Evolutionary conservation across 1,284 basidiomycete genomes (phyloP), one percentile per base, ranked within the genome.

Genomic region (Cystobasidium slooffiae): DNA sequence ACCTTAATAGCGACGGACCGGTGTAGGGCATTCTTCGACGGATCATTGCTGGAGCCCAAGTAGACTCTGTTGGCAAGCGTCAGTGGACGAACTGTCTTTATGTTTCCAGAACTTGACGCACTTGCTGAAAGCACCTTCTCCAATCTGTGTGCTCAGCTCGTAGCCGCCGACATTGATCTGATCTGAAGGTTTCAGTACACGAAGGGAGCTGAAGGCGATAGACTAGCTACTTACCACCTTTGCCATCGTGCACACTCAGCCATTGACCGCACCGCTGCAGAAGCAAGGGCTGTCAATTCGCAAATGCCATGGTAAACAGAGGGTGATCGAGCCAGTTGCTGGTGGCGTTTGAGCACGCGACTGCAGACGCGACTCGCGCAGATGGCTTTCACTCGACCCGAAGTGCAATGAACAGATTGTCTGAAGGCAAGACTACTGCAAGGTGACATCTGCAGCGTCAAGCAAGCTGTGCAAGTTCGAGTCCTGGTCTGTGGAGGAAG

Each of bases 111-210:
- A 8, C 20, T 20, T 14, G 37, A 31, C 86, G 79, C 77, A 91
- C 92, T 86, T 90, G 39, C 91, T 91, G 83, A 93, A 94, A 1
- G 90, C 91, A 22, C 93, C 93, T 0, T 90, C 91, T 1, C 91
- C 93, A 63, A 94, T 90, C 82, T 89, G 86, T 77, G 90, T 85
- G 8, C 90, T 84, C 12, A 94, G 85, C 24, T 88, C 84, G 80
- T 87, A 94, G 4, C 92, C 92, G 0, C 77, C 59, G 3, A 79
- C 62, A 0, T 76, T 68, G 53, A 69, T 52, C 37, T 47, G 63
- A 14, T 7, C 18, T 12, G 6, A 51, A 18, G 16, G 14, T 8
- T 1, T 66, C 31, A 65, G 62, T 44, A 5, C 10, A 18, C 16
- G 12, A 4, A 24, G 14, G 47, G 9, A 6, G 3, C 51, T 18